These are phyloP conservation scores for Scheffersomyces quercinus DNA, from an alignment of 1,139 yeast genomes.

Conservation along the genomic window DNA sequence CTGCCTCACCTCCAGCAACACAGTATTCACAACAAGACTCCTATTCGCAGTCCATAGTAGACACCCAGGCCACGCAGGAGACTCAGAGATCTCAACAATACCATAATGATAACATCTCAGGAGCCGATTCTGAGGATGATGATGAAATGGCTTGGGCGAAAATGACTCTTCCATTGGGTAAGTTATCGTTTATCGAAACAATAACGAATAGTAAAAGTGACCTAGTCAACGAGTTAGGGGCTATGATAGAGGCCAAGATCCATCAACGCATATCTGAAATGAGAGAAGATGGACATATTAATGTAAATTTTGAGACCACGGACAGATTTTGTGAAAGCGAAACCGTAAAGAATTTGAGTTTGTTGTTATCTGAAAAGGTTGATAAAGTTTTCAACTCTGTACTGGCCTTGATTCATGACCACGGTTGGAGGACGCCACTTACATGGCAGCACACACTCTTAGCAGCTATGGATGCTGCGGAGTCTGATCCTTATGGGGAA, in stretches of 20 bases:
- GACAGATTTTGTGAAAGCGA: slow-evolving; percentile 3
- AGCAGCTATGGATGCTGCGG: slow-evolving; percentile 20
- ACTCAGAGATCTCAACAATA: not conserved
- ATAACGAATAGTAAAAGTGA: slow-evolving; percentile 30
- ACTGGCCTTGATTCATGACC: slow-evolving; percentile 11
- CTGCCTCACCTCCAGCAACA: not conserved
- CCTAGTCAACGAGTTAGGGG: slow-evolving; percentile 41
- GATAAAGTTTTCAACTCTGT: slow-evolving; percentile 14
- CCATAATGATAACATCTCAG: not conserved
- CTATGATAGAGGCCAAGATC: slow-evolving; percentile 36
- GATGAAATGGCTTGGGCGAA: slow-evolving; percentile 6
- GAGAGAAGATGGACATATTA: slow-evolving; percentile 5
- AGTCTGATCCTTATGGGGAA: slow-evolving; percentile 10
- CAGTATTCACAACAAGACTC: not conserved
- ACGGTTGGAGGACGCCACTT: slow-evolving; percentile 5
- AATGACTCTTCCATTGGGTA: slow-evolving; percentile 5
- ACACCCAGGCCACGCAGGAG: not conserved
- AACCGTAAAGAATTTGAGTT: slow-evolving; percentile 18
- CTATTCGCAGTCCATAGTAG: not conserved
- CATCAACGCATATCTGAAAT: slow-evolving; percentile 15
- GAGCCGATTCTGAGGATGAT: slow-evolving; percentile 1
- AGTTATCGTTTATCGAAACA: slow-evolving; percentile 9
- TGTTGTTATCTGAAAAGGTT: slow-evolving; percentile 22
- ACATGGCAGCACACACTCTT: slow-evolving; percentile 33
- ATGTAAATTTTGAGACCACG: not conserved